A percentile compares a stretch with the other conserved stretches of the same genome.
Conservation (phyloP, 2,329 filamentous ascomycete species). For the Rutstroemia sp. region DNA sequence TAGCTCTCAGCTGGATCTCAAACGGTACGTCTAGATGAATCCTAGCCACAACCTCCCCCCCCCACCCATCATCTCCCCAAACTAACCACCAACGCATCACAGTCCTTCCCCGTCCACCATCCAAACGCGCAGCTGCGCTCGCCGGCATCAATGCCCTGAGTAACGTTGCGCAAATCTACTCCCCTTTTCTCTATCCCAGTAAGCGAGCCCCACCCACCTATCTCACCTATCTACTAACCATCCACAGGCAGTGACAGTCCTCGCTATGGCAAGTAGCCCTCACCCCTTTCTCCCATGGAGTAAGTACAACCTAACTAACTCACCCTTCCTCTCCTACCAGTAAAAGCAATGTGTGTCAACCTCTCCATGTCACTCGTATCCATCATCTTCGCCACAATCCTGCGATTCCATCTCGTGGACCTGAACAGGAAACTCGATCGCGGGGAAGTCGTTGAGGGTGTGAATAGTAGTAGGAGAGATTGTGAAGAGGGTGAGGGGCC, state of each 20-base stretch:
- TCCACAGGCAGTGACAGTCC: constrained; percentile 1
- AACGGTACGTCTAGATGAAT: constrained; percentile 32
- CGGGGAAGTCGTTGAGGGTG: constrained; percentile 44
- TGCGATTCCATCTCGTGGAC: constrained; percentile 55
- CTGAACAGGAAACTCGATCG: constrained; percentile 64
- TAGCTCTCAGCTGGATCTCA: constrained; percentile 63
- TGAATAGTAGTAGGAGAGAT: background rate
- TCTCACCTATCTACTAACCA: background rate
- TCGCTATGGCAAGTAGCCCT: background rate
- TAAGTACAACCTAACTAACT: background rate
- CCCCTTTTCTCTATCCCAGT: constrained; percentile 42
- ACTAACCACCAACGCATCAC: too few relatives aligned
- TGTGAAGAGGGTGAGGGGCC: background rate
- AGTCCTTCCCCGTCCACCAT: constrained; percentile 30
- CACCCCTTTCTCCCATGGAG: too few relatives aligned
- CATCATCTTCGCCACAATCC: constrained; percentile 52
- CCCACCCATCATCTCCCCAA: too few relatives aligned
- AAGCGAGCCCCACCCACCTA: background rate
- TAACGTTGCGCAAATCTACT: constrained; percentile 62
- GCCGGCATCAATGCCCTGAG: constrained; percentile 16
- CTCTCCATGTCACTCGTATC: constrained; percentile 57
- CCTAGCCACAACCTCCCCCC: too few relatives aligned
- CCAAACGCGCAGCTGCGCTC: constrained; percentile 17
- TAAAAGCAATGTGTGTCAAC: constrained; percentile 58
- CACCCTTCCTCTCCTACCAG: background rate